phyloP scores from a whole-genome alignment of 495 filamentous ascomycete species.

The Xylaria longipes region DNA sequence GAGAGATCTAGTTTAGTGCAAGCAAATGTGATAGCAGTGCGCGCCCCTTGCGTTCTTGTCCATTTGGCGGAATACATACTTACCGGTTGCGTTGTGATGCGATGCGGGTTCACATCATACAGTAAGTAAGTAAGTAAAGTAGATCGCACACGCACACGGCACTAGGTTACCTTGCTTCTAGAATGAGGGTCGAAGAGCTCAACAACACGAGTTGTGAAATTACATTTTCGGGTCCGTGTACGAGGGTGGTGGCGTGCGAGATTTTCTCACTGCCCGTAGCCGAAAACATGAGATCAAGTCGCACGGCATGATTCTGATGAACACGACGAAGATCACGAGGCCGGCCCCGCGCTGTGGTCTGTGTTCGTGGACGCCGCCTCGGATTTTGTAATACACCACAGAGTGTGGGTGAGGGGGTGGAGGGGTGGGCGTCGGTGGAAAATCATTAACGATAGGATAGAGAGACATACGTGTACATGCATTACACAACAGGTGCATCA shows the following conservation, averaged over 20 bases:
- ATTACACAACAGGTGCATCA: neutral
- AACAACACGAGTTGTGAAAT: neutral
- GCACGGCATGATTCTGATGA: conserved; percentile 18
- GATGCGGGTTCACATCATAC: neutral
- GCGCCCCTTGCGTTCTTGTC: neutral
- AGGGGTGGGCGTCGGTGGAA: neutral
- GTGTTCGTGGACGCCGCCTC: neutral
- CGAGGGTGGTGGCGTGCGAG: neutral
- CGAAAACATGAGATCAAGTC: conserved; percentile 24
- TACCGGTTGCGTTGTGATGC: neutral
- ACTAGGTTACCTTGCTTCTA: neutral
- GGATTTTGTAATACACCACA: neutral
- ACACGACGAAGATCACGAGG: conserved; percentile 11
- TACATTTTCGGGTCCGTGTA: neutral
- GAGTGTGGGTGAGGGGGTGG: conserved; percentile 3
- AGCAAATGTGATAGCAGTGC: neutral
- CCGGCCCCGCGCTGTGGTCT: neutral
- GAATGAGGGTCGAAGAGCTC: neutral
- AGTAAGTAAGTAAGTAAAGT: neutral
- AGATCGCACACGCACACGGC: neutral
- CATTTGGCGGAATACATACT: neutral
- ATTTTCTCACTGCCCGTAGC: conserved; percentile 27
- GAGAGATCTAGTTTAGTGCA: neutral
- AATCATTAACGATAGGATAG: neutral
- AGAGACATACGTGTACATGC: neutral